Evolutionary conservation across 164 flowering plant species (phyloP).

Genomic region (Malania oleifera): DNA sequence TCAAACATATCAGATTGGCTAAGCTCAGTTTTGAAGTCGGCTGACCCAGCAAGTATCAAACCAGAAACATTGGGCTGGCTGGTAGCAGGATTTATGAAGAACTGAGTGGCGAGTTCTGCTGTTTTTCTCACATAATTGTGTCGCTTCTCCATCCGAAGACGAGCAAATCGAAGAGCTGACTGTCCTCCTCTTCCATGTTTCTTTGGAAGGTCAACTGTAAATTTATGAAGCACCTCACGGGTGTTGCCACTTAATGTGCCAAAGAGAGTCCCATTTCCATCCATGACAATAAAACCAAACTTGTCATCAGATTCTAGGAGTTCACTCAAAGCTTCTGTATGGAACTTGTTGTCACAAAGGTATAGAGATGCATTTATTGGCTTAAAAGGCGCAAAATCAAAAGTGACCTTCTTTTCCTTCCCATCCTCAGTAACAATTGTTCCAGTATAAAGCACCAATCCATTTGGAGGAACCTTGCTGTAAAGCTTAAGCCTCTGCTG

Average conservation of each 20-base stretch:
- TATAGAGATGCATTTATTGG: conserved; percentile 4
- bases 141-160: conserved; percentile 7
- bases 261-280: conserved; percentile 5
- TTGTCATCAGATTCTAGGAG: conserved; percentile 6
- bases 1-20: conserved; percentile 7
- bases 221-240: conserved; percentile 4
- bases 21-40: conserved; percentile 4
- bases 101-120: conserved; percentile 1
- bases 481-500: conserved; percentile 6
- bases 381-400: conserved; percentile 3
- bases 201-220: conserved; percentile 1
- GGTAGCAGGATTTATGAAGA: conserved; percentile 2
- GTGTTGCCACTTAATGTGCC: conserved; percentile 6
- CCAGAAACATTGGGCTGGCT: conserved; percentile 6
- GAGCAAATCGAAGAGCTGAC: conserved; percentile 2
- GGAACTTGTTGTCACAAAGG: conserved; percentile 5
- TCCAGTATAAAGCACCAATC: conserved; percentile 6
- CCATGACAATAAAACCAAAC: conserved; percentile 3
- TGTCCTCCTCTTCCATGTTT: conserved; percentile 7
- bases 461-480: conserved; percentile 1
- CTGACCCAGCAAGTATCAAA: conserved; percentile 4
- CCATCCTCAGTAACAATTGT: conserved; percentile 5
- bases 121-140: conserved; percentile 6
- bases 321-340: conserved; percentile 4
- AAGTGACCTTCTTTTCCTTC: conserved; percentile 6